Base-by-base conservation (phyloP, 768 basidiomycete species). In the Crassisporium funariophilum region DNA sequence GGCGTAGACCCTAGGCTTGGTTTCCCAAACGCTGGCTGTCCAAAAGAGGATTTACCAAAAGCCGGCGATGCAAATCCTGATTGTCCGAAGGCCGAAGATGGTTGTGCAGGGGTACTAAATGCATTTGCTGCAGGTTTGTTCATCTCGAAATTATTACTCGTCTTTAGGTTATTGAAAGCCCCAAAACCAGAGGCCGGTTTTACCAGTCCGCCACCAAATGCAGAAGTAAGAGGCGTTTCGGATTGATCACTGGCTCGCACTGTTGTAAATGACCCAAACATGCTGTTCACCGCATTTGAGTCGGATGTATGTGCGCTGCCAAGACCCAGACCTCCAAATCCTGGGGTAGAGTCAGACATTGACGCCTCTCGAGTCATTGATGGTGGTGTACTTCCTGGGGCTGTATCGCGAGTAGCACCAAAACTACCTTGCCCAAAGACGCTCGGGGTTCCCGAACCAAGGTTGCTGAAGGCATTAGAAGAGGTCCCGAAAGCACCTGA, bases 361-460 rank as follows among this genome's bases (percentile, higher is more conserved):
- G 76, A 75, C 8, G 69, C 74, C 54, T 78, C 76, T 24, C 73
- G 67, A 4, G 72, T 68, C 51, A 77, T 72, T 23, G 57, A 50
- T 22, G 64, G 35, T 11, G 54, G 38, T 27, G 55, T 43, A n/a
- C 50, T 41, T 11, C 54, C 39, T 22, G 47, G 44, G 17, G 53
- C 25, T 19, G 53, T 23, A 21, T 50, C 44, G 29, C 49, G 46
- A 43, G 44, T 31, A 34, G 56, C 39, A 11, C 58, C 62, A 41
- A 69, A 64, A 41, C 54, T 52, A 7, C 56, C 40, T 44, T 68
- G 64, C 12, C 67, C 63, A 46, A 72, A 70, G 2, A 48, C 50
- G 41, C 54, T 62, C 9, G 42, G 40, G 31, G 39, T 35, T 8
- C 50, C 29, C 42, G 59, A 52, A 15, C 25, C 49, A 15, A 62